A percentile compares a stretch with the other conserved stretches of the same genome.
phyloP scores from a whole-genome alignment of 345 rosid genomes.

The Rhodamnia argentea region DNA sequence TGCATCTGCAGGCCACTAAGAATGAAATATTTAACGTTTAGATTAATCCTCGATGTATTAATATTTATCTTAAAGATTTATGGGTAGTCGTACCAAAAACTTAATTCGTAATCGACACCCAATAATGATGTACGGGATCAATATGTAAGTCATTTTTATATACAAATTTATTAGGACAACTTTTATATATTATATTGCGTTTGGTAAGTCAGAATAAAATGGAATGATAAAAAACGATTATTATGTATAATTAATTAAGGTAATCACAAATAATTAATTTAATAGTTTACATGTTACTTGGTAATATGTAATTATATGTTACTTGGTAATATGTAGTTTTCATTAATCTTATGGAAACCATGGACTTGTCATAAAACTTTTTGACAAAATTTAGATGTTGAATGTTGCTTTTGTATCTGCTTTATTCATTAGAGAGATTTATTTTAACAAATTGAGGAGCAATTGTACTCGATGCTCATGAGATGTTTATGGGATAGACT shows the following conservation, averaged over 20 bases:
- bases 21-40: background rate
- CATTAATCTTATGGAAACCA: background rate
- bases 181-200: rapidly evolving
- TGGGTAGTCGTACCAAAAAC: background rate
- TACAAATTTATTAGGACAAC: background rate
- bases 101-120: background rate
- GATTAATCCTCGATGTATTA: background rate
- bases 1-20: background rate
- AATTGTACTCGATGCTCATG: background rate
- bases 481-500: background rate
- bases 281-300: background rate
- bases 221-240: background rate
- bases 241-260: background rate
- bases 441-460: background rate
- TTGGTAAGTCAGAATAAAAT: background rate
- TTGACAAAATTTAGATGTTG: background rate
- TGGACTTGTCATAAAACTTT: background rate
- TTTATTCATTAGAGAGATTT: background rate
- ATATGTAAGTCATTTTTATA: background rate
- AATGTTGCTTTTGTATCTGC: background rate
- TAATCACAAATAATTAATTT: too few species aligned
- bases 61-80: background rate
- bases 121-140: background rate
- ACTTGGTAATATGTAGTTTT: background rate
- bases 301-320: background rate